These are phyloP conservation scores for Boletus sp. DNA, from an alignment of 768 basidiomycete species.

Conservation along the genomic window DNA sequence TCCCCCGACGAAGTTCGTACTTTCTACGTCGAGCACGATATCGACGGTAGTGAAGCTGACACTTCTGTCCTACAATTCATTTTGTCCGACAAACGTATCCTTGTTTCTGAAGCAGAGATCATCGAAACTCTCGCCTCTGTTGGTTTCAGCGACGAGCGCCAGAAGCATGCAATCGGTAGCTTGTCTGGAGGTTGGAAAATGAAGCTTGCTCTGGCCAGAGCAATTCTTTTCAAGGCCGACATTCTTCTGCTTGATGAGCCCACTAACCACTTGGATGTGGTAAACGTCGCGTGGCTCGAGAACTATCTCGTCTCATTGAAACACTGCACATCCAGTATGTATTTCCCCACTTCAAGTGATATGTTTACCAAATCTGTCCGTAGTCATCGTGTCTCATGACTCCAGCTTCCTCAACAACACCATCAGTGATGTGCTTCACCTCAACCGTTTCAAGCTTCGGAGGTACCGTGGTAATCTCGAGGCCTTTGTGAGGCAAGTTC, in stretches of 20 bases:
- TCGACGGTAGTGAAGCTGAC: conserved; percentile 91
- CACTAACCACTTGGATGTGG: conserved; percentile 94
- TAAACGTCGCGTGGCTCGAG: conserved; percentile 98
- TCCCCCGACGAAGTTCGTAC: conserved; percentile 96
- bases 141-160: conserved; percentile 87
- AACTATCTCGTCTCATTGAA: conserved; percentile 84
- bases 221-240: conserved; percentile 97
- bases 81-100: conserved; percentile 77
- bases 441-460: conserved; percentile 97
- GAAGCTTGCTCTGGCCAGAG: conserved; percentile 96
- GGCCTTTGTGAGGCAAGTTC: conserved; percentile 89
- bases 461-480: conserved; percentile 95
- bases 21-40: conserved; percentile 99
- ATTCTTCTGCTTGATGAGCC: conserved; percentile 96
- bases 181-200: conserved; percentile 99
- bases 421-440: conserved; percentile 94
- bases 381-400: conserved; percentile 97
- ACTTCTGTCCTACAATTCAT: conserved; percentile 91
- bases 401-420: conserved; percentile 97
- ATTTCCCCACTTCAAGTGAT: background rate
- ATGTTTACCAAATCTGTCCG: conserved; percentile 2
- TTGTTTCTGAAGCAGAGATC: conserved; percentile 64
- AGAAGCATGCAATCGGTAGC: conserved; percentile 79
- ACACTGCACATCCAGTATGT: conserved; percentile 87
- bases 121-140: conserved; percentile 83